Evolutionary conservation across 2,329 filamentous ascomycete genomes (phyloP).

Genomic region (Endothia cerciana): DNA sequence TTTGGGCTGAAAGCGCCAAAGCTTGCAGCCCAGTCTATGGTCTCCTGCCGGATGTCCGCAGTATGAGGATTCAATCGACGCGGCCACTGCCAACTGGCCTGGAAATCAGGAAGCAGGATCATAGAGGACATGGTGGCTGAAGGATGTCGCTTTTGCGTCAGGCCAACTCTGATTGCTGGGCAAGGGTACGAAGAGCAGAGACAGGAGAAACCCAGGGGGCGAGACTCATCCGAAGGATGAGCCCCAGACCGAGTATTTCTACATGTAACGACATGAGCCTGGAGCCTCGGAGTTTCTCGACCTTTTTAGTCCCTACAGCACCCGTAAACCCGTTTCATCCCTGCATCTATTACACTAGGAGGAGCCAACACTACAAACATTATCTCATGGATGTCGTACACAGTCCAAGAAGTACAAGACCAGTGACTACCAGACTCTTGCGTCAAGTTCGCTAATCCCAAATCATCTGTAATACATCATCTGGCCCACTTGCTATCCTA

Average conservation of each 20-base stretch:
- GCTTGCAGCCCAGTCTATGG: slow-evolving; percentile 28
- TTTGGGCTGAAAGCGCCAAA: slow-evolving; percentile 30
- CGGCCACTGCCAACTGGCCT: slow-evolving; percentile 30
- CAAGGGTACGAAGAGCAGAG: background rate
- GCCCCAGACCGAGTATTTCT: background rate
- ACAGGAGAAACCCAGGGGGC: background rate
- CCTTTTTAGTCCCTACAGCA: background rate
- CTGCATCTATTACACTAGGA: background rate
- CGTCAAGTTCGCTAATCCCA: background rate
- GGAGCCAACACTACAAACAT: no score
- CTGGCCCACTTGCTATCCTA: background rate
- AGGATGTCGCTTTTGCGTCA: background rate
- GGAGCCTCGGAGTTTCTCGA: background rate
- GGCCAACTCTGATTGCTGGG: background rate
- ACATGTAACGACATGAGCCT: background rate
- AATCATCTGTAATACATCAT: background rate
- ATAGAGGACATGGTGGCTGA: background rate
- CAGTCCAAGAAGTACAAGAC: background rate
- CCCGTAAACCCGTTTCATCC: background rate
- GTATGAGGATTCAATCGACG: slow-evolving; percentile 30
- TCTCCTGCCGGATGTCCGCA: slow-evolving; percentile 17
- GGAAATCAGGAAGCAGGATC: slow-evolving; percentile 26
- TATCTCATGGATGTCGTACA: no score
- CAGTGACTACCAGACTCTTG: background rate
- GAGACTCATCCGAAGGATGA: background rate